Evolutionary conservation across 2,329 filamentous ascomycete species (phyloP).

Genomic region (Lachnellula suecica): DNA sequence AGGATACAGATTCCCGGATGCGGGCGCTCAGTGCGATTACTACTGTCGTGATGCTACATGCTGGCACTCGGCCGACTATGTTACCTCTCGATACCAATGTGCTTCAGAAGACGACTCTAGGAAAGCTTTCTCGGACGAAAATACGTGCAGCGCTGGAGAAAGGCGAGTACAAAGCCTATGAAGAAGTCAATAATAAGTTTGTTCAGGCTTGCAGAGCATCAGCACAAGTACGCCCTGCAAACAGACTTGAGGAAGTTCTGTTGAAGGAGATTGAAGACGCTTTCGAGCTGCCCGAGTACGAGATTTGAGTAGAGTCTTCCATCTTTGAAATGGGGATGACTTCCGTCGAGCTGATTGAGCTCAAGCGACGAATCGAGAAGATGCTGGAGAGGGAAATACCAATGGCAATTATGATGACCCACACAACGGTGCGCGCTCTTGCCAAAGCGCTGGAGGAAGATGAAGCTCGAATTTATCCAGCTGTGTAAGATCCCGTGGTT

Average conservation of each 20-base stretch:
- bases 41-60: slow-evolving; percentile 19
- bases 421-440: slow-evolving; percentile 32
- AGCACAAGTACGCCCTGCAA: neutral
- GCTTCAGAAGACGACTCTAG: slow-evolving; percentile 37
- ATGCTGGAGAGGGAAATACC: slow-evolving; percentile 3
- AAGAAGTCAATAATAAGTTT: neutral
- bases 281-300: slow-evolving; percentile 12
- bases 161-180: slow-evolving; percentile 26
- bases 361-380: slow-evolving; percentile 5
- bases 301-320: slow-evolving; percentile 14
- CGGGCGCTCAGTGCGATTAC: slow-evolving; percentile 25
- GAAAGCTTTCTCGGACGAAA: slow-evolving; percentile 41
- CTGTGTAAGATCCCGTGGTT: slow-evolving; percentile 34
- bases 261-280: slow-evolving; percentile 19
- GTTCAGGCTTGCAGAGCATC: neutral
- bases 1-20: slow-evolving; percentile 26
- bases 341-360: slow-evolving; percentile 12
- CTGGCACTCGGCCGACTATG: slow-evolving; percentile 27
- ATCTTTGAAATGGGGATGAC: slow-evolving; percentile 32
- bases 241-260: slow-evolving; percentile 13
- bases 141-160: slow-evolving; percentile 29
- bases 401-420: slow-evolving; percentile 31
- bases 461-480: neutral
- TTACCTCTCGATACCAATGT: slow-evolving; percentile 27
- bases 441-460: slow-evolving; percentile 22